Evolutionary conservation across 2,329 filamentous ascomycete species (phyloP).

Genomic region (Podosphaera leucotricha): DNA sequence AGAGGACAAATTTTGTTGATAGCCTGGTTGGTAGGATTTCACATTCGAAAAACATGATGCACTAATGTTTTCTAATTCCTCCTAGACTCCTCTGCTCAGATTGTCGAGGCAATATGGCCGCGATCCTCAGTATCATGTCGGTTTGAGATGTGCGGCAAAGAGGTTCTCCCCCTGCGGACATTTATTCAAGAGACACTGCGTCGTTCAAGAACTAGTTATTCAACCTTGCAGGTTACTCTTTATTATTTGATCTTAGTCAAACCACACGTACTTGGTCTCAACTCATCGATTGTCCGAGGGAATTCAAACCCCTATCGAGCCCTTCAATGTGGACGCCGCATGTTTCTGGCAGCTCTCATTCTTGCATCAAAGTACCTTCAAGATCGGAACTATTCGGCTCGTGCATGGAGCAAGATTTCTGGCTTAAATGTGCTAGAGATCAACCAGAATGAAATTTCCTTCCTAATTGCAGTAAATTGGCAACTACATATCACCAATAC

Average conservation of each 20-base stretch:
- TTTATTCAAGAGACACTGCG: slow-evolving; percentile 96
- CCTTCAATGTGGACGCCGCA: slow-evolving; percentile 84
- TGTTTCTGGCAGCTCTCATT: slow-evolving; percentile 90
- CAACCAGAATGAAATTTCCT: slow-evolving; percentile 88
- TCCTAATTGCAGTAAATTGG: slow-evolving; percentile 78
- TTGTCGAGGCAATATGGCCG: slow-evolving; percentile 94
- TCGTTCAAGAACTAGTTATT: slow-evolving; percentile 89
- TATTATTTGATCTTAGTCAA: slow-evolving; percentile 94
- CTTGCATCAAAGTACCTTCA: slow-evolving; percentile 95
- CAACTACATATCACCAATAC: slow-evolving; percentile 80
- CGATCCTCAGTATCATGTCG: slow-evolving; percentile 60
- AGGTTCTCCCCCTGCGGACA: slow-evolving; percentile 69
- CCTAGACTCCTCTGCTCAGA: slow-evolving; percentile 86
- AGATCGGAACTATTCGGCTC: slow-evolving; percentile 90
- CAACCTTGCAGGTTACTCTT: slow-evolving; percentile 83
- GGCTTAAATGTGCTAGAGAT: slow-evolving; percentile 85
- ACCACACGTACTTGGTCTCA: slow-evolving; percentile 57
- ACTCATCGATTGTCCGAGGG: slow-evolving; percentile 65
- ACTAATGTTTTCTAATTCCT: slow-evolving; percentile 3
- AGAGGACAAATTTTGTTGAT: slow-evolving; percentile 88
- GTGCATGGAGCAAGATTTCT: slow-evolving; percentile 97
- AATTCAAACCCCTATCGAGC: slow-evolving; percentile 47
- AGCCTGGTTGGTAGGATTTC: slow-evolving; percentile 76
- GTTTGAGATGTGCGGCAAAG: slow-evolving; percentile 46
- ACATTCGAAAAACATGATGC: slow-evolving; percentile 4